phyloP scores from a whole-genome alignment of 441 rosid genomes.

The Geranium incanum region DNA sequence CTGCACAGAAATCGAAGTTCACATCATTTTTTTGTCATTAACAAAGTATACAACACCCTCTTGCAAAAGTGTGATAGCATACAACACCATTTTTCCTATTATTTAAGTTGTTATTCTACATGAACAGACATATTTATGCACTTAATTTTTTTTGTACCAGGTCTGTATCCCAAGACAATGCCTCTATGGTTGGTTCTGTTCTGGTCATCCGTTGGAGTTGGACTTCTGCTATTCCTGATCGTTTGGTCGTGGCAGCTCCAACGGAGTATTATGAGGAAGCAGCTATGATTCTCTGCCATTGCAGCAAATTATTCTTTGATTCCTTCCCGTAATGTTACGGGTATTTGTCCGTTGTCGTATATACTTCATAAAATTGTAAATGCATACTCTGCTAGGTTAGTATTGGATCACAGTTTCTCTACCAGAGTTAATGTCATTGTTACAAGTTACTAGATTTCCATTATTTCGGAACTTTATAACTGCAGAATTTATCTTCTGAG shows the following conservation, averaged over 20 bases:
- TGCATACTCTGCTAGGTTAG: constrained; percentile 36
- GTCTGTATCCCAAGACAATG: constrained; percentile 83
- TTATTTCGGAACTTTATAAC: constrained; percentile 14
- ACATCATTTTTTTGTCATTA: too few relatives aligned
- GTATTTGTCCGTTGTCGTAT: constrained; percentile 31
- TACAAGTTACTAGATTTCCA: too few relatives aligned
- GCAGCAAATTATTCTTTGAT: constrained; percentile 37
- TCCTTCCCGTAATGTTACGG: constrained; percentile 24
- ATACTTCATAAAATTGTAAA: constrained; percentile 39
- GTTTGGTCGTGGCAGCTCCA: constrained; percentile 80
- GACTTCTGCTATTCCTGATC: constrained; percentile 46
- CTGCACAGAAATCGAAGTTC: too few relatives aligned
- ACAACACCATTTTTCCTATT: too few relatives aligned
- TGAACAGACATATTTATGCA: not conserved
- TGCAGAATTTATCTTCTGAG: constrained; percentile 9
- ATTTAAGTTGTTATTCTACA: too few relatives aligned
- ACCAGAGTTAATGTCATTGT: constrained; percentile 9
- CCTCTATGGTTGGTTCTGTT: constrained; percentile 64
- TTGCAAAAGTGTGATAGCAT: too few relatives aligned
- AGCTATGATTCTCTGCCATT: constrained; percentile 35
- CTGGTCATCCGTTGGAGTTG: constrained; percentile 63
- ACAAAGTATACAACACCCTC: too few relatives aligned
- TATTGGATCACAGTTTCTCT: constrained; percentile 27
- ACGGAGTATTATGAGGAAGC: constrained; percentile 50
- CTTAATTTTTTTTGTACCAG: constrained; percentile 26